Conservation (phyloP, 352 stramenopile species). For the Phytophthora europaea region DNA sequence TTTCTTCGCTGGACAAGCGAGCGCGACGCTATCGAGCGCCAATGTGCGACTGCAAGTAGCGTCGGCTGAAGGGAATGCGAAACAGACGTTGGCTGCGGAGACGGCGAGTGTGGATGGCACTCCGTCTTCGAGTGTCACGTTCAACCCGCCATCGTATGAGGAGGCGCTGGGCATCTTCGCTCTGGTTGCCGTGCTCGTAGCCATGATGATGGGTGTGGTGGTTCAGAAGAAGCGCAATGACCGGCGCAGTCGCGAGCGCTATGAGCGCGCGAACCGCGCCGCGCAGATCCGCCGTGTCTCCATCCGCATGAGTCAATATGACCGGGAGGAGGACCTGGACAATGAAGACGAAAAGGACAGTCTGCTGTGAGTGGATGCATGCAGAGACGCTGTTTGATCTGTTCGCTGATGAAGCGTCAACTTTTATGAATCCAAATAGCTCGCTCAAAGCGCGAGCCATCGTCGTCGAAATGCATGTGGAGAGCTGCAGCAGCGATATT, state of each 20-base stretch:
- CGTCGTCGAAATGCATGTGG: constrained; percentile 28
- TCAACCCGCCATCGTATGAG: constrained; percentile 70
- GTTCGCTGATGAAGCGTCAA: constrained; percentile 3
- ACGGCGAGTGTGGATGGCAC: constrained; percentile 11
- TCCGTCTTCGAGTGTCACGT: constrained; percentile 18
- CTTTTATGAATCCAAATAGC: constrained; percentile 31
- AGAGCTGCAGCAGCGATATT: constrained; percentile 23
- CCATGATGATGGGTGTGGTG: constrained; percentile 70
- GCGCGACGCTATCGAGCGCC: constrained; percentile 30
- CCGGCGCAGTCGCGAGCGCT: constrained; percentile 53
- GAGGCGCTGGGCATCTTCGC: constrained; percentile 68
- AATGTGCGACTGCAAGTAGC: constrained; percentile 50
- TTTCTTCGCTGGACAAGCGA: constrained; percentile 43
- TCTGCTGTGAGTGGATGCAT: constrained; percentile 52
- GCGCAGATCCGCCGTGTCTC: constrained; percentile 83
- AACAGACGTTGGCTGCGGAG: constrained; percentile 16
- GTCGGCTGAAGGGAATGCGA: not conserved
- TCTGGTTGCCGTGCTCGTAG: constrained; percentile 61
- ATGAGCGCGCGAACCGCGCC: constrained; percentile 67
- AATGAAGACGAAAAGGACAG: constrained; percentile 65
- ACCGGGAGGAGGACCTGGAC: constrained; percentile 49
- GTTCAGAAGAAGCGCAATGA: constrained; percentile 75
- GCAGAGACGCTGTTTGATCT: constrained; percentile 10
- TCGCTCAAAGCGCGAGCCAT: constrained; percentile 7
- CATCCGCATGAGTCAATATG: constrained; percentile 73